phyloP scores from a whole-genome alignment of 192 early-diverging fungal genomes.

The Tieghemiomyces parasiticus region DNA sequence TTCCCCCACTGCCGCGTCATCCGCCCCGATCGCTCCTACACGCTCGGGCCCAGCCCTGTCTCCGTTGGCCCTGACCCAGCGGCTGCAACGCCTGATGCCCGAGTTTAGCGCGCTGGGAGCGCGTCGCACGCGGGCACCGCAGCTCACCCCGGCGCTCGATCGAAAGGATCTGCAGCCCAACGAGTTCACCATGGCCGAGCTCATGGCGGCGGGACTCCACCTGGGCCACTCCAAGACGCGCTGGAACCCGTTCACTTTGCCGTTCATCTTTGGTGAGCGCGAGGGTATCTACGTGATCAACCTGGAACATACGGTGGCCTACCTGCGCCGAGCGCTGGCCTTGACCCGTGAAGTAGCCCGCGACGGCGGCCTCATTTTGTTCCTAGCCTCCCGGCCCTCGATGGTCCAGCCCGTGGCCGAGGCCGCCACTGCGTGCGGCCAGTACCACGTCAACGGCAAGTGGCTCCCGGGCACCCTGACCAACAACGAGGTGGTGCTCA shows the following conservation, averaged over 20 bases:
- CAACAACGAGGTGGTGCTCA: constrained; percentile 58
- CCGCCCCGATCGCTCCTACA: too few relatives aligned
- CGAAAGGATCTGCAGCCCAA: constrained; percentile 6
- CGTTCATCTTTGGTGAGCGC: constrained; percentile 80
- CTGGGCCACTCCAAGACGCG: constrained; percentile 64
- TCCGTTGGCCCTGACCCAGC: neutral
- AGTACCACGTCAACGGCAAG: constrained; percentile 60
- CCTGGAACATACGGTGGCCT: constrained; percentile 74
- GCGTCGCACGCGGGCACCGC: constrained; percentile 6
- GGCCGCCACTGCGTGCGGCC: constrained; percentile 57
- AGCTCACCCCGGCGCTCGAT: neutral
- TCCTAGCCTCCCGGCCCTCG: constrained; percentile 65
- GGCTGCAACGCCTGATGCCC: constrained; percentile 14
- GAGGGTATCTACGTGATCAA: constrained; percentile 88
- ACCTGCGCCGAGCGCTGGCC: constrained; percentile 64
- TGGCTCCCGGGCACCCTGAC: constrained; percentile 87
- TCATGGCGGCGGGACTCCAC: constrained; percentile 75
- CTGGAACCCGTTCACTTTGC: constrained; percentile 70
- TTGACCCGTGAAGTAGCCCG: constrained; percentile 53
- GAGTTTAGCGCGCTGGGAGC: constrained; percentile 12
- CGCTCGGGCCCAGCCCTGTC: too few relatives aligned
- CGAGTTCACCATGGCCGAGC: constrained; percentile 42
- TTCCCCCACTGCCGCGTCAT: too few relatives aligned
- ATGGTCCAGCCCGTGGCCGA: constrained; percentile 52
- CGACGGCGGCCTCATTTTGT: constrained; percentile 69